Conservation (phyloP, 345 rosid species). For the Gossypium bickii region DNA sequence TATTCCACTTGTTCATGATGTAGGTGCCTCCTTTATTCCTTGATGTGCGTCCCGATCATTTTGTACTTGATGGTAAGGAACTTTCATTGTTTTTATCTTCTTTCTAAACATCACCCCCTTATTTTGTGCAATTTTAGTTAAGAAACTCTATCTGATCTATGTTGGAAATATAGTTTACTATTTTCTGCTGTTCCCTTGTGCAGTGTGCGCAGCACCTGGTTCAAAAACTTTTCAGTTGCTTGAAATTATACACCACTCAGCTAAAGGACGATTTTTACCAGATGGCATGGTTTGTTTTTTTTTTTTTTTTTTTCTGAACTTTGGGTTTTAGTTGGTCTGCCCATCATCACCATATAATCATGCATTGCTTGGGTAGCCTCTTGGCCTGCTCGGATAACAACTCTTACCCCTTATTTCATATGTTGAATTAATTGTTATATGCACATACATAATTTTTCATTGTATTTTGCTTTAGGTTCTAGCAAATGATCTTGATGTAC, state of each 20-base stretch:
- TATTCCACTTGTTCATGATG: constrained; percentile 18
- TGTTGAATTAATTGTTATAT: constrained; percentile 13
- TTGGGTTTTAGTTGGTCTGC: constrained; percentile 8
- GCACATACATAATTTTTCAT: not conserved
- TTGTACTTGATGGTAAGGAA: constrained; percentile 80
- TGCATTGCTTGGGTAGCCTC: constrained; percentile 5
- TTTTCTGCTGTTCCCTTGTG: constrained; percentile 17
- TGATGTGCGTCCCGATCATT: constrained; percentile 74
- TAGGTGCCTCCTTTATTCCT: constrained; percentile 95
- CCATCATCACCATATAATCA: not conserved
- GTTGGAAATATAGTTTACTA: not conserved
- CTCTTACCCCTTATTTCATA: constrained; percentile 8
- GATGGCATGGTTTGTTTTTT: constrained; percentile 64
- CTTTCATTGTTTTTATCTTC: constrained; percentile 7
- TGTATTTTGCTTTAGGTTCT: constrained; percentile 46
- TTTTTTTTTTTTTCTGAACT: not conserved
- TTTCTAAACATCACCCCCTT: not conserved
- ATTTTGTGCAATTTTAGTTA: not conserved
- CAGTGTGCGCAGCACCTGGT: constrained; percentile 99
- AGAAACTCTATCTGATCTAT: not conserved
- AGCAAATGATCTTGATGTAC: constrained; percentile 95
- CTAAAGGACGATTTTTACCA: constrained; percentile 62
- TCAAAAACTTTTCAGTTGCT: constrained; percentile 96
- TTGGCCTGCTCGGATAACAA: not conserved
- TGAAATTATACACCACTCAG: constrained; percentile 70